phyloP scores from a whole-genome alignment of 257 asterid genomes.

The Echium plantagineum region DNA sequence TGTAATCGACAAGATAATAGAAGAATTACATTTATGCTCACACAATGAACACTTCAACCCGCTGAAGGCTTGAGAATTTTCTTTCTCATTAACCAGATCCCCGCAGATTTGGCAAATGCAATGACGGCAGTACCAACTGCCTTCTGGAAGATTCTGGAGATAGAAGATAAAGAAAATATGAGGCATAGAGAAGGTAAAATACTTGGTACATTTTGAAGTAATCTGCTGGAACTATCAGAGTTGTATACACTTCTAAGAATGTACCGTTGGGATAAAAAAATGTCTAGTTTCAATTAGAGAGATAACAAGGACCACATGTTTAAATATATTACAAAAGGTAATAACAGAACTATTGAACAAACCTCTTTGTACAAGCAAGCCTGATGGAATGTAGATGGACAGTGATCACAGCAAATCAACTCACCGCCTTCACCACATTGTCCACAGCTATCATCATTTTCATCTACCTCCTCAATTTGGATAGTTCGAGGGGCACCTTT shows the following conservation, averaged over 20 bases:
- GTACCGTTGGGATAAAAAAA: neutral
- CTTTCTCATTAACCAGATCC: slow-evolving; percentile 46
- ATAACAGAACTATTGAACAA: slow-evolving; percentile 15
- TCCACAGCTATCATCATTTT: slow-evolving; percentile 97
- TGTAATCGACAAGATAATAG: slow-evolving; percentile 1
- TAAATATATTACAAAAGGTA: slow-evolving; percentile 1
- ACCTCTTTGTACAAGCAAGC: slow-evolving; percentile 87
- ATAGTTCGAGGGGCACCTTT: slow-evolving; percentile 39
- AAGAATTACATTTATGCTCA: slow-evolving; percentile 58
- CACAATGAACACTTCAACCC: slow-evolving; percentile 74
- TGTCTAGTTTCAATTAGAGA: neutral
- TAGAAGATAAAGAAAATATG: slow-evolving; percentile 9
- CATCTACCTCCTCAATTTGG: slow-evolving; percentile 58
- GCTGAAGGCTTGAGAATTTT: slow-evolving; percentile 31
- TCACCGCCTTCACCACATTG: slow-evolving; percentile 96
- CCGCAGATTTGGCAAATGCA: slow-evolving; percentile 88
- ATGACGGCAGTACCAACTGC: slow-evolving; percentile 95
- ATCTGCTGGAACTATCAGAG: neutral
- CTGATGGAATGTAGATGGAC: slow-evolving; percentile 98
- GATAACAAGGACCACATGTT: neutral
- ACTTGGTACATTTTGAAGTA: neutral
- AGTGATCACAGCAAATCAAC: slow-evolving; percentile 88
- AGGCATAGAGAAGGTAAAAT: neutral
- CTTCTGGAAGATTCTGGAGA: slow-evolving; percentile 87
- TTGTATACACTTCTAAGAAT: neutral